Evolutionary conservation across 2,329 filamentous ascomycete genomes (phyloP), one percentile per base, ranked within the genome.

Genomic region (Lasiodiplodia sp.): DNA sequence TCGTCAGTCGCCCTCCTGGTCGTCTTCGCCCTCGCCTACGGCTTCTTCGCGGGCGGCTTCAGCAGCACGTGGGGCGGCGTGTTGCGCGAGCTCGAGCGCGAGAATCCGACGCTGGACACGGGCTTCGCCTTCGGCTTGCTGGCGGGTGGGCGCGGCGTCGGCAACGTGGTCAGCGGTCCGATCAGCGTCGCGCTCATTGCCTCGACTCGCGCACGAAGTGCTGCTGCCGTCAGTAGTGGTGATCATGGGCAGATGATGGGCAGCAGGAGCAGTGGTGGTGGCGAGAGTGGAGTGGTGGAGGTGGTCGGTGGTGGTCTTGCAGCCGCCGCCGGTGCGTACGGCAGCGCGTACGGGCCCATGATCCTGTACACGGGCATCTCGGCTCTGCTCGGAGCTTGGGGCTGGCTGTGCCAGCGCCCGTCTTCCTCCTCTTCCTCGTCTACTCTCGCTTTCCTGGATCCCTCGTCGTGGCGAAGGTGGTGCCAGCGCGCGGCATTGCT

Each of bases 91-190:
- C 47, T 63, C 25, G 40, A 63, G 58, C 40, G 40, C 25, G 58
- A 63, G 18, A 63, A 63, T 25, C 69, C 62, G 7, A 65, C 70
- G 37, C 23, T 75, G 25, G 84, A 86, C 34, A 75, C 80, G 5
- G 80, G 81, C 0, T 78, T 86, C 53, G 76, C 86, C 1, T 83
- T 86, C 67, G 80, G 78, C 0, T 72, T 84, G 7, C 75, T 86
- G 64, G 78, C 79, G 21, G 79, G 79, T 10, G 84, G 84, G 0
- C 79, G 83, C 44, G 85, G 84, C 0, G 78, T 86, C 47, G 85
- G 85, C 2, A 83, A 82, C 73, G 79, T 86, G 6, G 78, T 83
- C 3, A 80, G 78, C 69, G 85, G 85, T 3, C 84, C 85, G 0
- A 70, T 86, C 67, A 86, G 83, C 69, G 83, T 84, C 60, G 78